Base-by-base conservation (phyloP, 805 yeast species). In the Clavispora phyllophila region DNA sequence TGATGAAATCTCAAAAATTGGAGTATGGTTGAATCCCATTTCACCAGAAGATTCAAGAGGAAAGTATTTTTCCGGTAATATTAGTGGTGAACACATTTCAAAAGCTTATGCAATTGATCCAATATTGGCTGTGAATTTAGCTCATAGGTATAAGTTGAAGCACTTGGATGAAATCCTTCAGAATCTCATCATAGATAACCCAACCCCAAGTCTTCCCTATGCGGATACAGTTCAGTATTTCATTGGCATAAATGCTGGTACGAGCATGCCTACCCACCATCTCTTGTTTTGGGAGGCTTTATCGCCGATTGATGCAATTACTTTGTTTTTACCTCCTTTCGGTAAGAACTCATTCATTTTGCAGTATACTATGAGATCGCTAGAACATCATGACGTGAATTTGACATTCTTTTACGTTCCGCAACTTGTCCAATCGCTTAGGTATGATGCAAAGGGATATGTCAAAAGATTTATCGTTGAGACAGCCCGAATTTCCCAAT, bases 391-490 rank as follows among this genome's bases (percentile, higher is more conserved):
- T 55, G 96, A 88, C 55, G 88, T 87, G 28, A 84, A 86, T 54
- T 67, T 84, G 48, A 87, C 96, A 0, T 93, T 95, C 68, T 93
- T 95, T 62, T 93, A 95, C 57, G 98, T 93, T 41, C 99, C 99
- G 2, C 99, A 93, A 61, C 88, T 93, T 62, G 99, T 93, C 17
- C 99, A 93, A 65, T 76, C 87, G 49, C 72, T 93, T 52, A 76
- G 98, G 49, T 83, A 82, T 60, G 99, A 93, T 60, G 63, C 64
- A 9, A 69, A 78, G 36, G 98, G 97, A 0, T 90, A 88, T 54
- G 95, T 91, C 36, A 88, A 87, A 53, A 76, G 88, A 53, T 87
- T 86, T 58, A 89, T 93, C 49, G 66, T 91, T 43, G 98, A 93
- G 60, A 87, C 97, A 1, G 97, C 96, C 1, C 82, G 84, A 57